Base-by-base conservation (phyloP, 768 basidiomycete species). In the Pulveroboletus sp. region DNA sequence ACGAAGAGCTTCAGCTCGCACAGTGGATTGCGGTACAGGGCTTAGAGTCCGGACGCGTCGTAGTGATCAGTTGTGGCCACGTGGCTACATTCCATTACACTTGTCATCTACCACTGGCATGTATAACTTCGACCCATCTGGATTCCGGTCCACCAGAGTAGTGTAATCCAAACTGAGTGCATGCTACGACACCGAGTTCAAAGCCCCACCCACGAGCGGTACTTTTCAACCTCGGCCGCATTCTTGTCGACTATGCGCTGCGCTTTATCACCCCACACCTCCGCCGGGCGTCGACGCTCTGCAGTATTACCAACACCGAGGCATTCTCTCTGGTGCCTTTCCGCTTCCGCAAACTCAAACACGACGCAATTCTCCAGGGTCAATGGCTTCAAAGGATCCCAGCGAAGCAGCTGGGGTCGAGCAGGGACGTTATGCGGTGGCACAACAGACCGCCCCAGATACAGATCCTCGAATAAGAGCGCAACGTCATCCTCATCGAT, bases 381-480 rank as follows among this genome's bases (percentile, higher is more conserved):
- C 19, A 98, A 63, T 3, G 85, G 83, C 31, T 68, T 68, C 3
- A 64, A 63, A 16, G 79, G 76, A 57, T 92, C 84, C 96, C 95
- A 99, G 38, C 92, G 76, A 20, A 89, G 77, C 3, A 94, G 73
- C 2, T 81, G 78, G 0, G 95, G 89, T 39, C 83, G 77, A 8
- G 79, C 67, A 17, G 89, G 83, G 10, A 93, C 79, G 14, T 78
- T 74, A 48, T 88, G 79, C 0, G 94, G 94, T 5, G 92, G 91
- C 19, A 91, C 68, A 14, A 82, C 73, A 4, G 87, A 86, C 24
- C 92, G 81, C 5, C 86, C 86, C 16, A 88, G 80, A 63, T 88
- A 74, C 23, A 97, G 65, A 59, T 97, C 95, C 57, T 97, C 95
- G 58, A 91, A 92, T 45, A 98, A 68, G 32, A 93, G 74, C 0